These are phyloP conservation scores for Colletotrichum sp. DNA, from an alignment of 2,329 filamentous ascomycete genomes.

Conservation along the genomic window DNA sequence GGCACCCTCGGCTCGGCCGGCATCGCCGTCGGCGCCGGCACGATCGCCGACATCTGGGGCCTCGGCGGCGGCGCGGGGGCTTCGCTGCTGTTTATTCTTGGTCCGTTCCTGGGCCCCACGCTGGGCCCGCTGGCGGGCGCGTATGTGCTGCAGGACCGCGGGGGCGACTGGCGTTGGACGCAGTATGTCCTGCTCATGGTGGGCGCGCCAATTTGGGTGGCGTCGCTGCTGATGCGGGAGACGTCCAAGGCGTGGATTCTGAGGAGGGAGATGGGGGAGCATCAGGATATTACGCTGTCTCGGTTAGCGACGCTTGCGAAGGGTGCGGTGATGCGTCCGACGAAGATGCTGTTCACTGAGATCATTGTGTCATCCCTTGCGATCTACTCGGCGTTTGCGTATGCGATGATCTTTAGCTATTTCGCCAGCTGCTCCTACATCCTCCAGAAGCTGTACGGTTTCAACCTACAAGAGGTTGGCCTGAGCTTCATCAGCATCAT, in stretches of 20 bases:
- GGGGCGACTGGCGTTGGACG: conserved; percentile 25
- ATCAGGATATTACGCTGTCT: neutral
- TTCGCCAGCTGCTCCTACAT: conserved; percentile 43
- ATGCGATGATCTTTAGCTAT: conserved; percentile 57
- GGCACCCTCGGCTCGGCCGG: conserved; percentile 76
- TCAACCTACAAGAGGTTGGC: conserved; percentile 10
- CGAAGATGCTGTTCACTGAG: conserved; percentile 24
- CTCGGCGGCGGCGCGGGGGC: conserved; percentile 57
- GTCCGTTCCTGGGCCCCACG: conserved; percentile 63
- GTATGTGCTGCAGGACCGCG: conserved; percentile 9
- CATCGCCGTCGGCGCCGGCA: conserved; percentile 77
- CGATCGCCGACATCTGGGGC: conserved; percentile 78
- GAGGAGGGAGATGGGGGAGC: neutral
- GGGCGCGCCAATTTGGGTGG: conserved; percentile 5
- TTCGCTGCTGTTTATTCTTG: conserved; percentile 79
- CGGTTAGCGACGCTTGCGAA: neutral
- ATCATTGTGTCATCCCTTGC: conserved; percentile 74
- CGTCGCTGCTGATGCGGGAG: neutral
- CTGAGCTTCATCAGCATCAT: conserved; percentile 23
- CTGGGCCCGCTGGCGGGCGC: conserved; percentile 59
- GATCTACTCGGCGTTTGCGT: conserved; percentile 65
- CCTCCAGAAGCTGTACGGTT: conserved; percentile 20
- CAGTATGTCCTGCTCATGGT: conserved; percentile 26
- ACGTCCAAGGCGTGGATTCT: conserved; percentile 19
- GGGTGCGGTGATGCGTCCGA: conserved; percentile 13